Conservation (phyloP, 768 basidiomycete genomes). For the Suillus fuscotomentosus region DNA sequence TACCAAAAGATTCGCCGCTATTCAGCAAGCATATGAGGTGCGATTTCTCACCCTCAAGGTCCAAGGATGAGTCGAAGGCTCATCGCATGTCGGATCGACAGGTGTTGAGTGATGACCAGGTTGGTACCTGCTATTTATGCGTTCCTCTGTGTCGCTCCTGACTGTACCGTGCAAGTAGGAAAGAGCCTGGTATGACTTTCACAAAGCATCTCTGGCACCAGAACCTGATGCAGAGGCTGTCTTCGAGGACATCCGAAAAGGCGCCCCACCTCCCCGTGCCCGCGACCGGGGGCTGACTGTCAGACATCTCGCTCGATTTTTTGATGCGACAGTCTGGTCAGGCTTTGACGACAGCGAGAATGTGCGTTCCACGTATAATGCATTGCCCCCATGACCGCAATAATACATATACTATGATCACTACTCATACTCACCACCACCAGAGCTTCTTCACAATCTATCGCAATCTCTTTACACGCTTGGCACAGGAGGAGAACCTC, state of each 20-base stretch:
- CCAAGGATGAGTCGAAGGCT: not conserved
- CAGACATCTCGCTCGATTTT: constrained; percentile 81
- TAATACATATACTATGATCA: not conserved
- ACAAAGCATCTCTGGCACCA: constrained; percentile 75
- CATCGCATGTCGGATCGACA: constrained; percentile 24
- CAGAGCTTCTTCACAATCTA: constrained; percentile 93
- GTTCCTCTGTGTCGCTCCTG: not conserved
- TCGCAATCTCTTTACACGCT: constrained; percentile 78
- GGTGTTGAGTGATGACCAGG: constrained; percentile 95
- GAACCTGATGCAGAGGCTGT: constrained; percentile 83
- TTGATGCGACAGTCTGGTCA: constrained; percentile 69
- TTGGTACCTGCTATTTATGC: constrained; percentile 34
- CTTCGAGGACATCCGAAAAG: constrained; percentile 81
- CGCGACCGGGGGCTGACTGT: constrained; percentile 76
- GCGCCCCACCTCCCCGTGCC: constrained; percentile 51
- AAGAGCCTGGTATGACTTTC: constrained; percentile 97
- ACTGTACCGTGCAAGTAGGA: constrained; percentile 59
- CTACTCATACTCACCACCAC: not conserved
- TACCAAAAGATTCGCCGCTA: constrained; percentile 78
- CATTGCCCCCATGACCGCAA: not conserved
- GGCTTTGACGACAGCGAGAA: constrained; percentile 62
- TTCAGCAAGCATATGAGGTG: constrained; percentile 98
- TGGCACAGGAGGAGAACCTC: constrained; percentile 73
- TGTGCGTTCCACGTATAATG: constrained; percentile 36
- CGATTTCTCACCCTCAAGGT: not conserved